Evolutionary conservation across 441 rosid genomes (phyloP), one percentile per base, ranked within the genome.

Genomic region (Gossypium schwendimanii): DNA sequence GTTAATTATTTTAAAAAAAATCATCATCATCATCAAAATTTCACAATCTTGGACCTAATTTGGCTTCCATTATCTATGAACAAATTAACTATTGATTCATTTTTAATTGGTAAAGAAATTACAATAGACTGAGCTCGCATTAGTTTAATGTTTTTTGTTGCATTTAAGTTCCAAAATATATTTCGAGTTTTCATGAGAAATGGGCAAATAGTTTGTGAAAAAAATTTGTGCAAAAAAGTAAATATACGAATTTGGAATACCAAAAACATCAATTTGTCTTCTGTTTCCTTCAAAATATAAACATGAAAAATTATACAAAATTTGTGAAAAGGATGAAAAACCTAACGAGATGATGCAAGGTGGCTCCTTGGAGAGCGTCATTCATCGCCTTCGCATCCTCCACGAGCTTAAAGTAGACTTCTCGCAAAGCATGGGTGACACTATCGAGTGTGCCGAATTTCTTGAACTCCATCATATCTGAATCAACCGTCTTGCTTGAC

Each of bases 351-450:
- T 60, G 45, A 1, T 8, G 84, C 26, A 88, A 53, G 52, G 44
- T 10, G 52, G 75, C 59, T 20, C 88, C 88, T 65, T 89, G 92
- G 3, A 89, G 84, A 1, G 87, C 76, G 3, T 81, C 87, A 74
- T 84, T 86, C 20, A 92, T 92, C 26, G 83, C 81, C 17, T 70
- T 77, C 41, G 91, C 91, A 24, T 89, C 92, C 78, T 88, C 91
- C 36, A 76, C 81, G 36, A 74, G 86, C 78, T 81, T 86, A 62
- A 85, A 89, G 83, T 63, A 88, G 65, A 88, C 84, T 83, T 71
- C 91, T 66, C 0, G 87, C 31, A 5, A 84, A 83, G 66, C 86
- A 86, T 0, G 89, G 8, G 87, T 72, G n/a, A 86, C 87, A 72
- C 81, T 81, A 63, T 87, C 87, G 54, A 88, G 80, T 6, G 83